Evolutionary conservation across 1,284 basidiomycete species (phyloP), one percentile per base, ranked within the genome.

Genomic region (Gymnopus androsaceus): DNA sequence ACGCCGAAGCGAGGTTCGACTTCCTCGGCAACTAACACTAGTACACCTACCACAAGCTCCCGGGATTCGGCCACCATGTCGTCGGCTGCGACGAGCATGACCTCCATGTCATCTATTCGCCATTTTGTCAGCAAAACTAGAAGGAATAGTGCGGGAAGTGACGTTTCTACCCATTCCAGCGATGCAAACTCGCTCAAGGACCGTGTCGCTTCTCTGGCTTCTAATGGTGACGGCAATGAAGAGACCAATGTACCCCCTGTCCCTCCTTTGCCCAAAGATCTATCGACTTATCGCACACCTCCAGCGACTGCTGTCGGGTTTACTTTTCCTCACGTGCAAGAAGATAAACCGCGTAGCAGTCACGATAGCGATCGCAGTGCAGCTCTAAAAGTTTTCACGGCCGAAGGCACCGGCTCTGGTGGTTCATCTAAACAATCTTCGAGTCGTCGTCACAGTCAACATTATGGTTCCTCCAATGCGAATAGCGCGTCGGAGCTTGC

Each of bases 251-350:
- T 98, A 5, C 96, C 97, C 1, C 96, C 96, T 21, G 97, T 99
- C 1, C 96, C 96, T 31, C 96, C 97, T 41, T 75, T 99, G 19
- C 96, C 96, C 34, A 98, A 97, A 73, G 92, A 94, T 63, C 72
- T 94, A 61, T 88, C 90, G 34, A 82, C 75, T 17, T 95, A 88
- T 72, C 85, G 87, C 59, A 88, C 92, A 5, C 85, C 82, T 28
- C 82, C 79, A 36, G 74, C 78, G 41, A 81, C 80, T 55, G 79
- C 84, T 14, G 73, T 78, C 17, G 74, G 76, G 33, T 66, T 83
- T 50, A 67, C 71, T 19, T 84, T 85, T 65, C 79, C 82, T 12
- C 34, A 37, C 17, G 69, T 76, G 54, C 60, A 76, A 34, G 70
- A 70, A 51, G 72, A 74, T 21, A 72, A 71, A 57, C 63, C 71